phyloP scores from a whole-genome alignment of 2,329 filamentous ascomycete genomes.

The Exophiala phaeomuriformis region DNA sequence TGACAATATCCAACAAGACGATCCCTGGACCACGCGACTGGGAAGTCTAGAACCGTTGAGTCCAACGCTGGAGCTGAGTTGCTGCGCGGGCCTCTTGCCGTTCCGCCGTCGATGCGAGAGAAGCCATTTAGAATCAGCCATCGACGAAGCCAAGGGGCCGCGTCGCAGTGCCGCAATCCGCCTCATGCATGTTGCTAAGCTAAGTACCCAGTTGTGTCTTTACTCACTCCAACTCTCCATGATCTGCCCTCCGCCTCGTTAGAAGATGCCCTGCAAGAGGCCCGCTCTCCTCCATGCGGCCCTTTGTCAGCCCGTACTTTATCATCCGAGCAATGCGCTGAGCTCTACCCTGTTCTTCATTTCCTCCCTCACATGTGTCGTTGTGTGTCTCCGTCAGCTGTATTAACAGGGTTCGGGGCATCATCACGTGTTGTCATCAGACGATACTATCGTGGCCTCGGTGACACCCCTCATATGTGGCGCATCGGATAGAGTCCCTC shows the following conservation, averaged over 20 bases:
- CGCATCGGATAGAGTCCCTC: slow-evolving; percentile 10
- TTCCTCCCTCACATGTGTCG: slow-evolving; percentile 2
- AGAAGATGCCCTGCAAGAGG: slow-evolving; percentile 16
- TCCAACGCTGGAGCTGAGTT: slow-evolving; percentile 16
- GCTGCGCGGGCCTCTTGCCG: slow-evolving; percentile 14
- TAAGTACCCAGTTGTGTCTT: slow-evolving; percentile 1
- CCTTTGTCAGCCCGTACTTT: slow-evolving; percentile 9
- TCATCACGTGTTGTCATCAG: slow-evolving; percentile 12
- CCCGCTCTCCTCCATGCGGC: slow-evolving; percentile 13
- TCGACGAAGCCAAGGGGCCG: background rate
- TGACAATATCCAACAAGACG: background rate
- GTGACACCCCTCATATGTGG: slow-evolving; percentile 16
- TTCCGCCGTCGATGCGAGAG: slow-evolving; percentile 8
- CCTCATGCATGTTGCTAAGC: background rate
- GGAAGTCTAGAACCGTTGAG: background rate
- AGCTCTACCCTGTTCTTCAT: slow-evolving; percentile 7
- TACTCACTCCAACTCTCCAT: slow-evolving; percentile 6
- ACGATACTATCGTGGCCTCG: slow-evolving; percentile 16
- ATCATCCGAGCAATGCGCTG: slow-evolving; percentile 13
- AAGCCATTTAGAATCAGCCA: background rate
- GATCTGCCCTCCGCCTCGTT: slow-evolving; percentile 7
- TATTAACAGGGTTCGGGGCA: background rate
- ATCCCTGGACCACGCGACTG: background rate
- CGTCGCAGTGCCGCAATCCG: background rate
- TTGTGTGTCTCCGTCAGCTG: slow-evolving; percentile 2